Evolutionary conservation across 805 yeast genomes (phyloP).

Genomic region (Zygotorulaspora sp.): DNA sequence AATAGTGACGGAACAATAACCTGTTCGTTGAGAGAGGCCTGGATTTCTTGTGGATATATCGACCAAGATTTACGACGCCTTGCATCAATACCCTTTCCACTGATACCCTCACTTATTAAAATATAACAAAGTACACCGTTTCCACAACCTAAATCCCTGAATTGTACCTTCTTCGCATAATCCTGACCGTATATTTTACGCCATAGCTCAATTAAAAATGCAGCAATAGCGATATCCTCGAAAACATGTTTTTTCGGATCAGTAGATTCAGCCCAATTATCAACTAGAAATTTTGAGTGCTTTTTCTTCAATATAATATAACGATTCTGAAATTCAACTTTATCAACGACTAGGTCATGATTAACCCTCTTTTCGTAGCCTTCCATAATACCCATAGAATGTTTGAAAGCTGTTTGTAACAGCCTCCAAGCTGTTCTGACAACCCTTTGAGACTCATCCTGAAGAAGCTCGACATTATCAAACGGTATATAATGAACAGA

Average conservation of each 20-base stretch:
- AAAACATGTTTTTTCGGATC: slow-evolving; percentile 95
- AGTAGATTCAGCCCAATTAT: slow-evolving; percentile 87
- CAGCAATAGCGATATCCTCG: slow-evolving; percentile 94
- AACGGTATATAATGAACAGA: slow-evolving; percentile 79
- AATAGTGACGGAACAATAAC: slow-evolving; percentile 76
- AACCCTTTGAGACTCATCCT: slow-evolving; percentile 49
- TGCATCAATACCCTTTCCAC: slow-evolving; percentile 85
- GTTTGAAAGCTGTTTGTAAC: slow-evolving; percentile 74
- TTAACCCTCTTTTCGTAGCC: slow-evolving; percentile 87
- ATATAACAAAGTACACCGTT: slow-evolving; percentile 83
- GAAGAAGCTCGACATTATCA: slow-evolving; percentile 33
- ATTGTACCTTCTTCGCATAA: slow-evolving; percentile 44
- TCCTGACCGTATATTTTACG: slow-evolving; percentile 41
- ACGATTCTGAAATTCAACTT: slow-evolving; percentile 75
- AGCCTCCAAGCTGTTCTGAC: slow-evolving; percentile 78
- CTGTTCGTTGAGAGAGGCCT: slow-evolving; percentile 59
- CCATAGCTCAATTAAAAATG: slow-evolving; percentile 89
- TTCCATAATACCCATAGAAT: slow-evolving; percentile 73
- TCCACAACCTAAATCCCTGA: slow-evolving; percentile 92
- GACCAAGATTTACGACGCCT: slow-evolving; percentile 85
- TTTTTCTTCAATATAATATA: slow-evolving; percentile 77
- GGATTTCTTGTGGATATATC: slow-evolving; percentile 63
- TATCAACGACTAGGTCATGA: slow-evolving; percentile 82
- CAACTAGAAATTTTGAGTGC: slow-evolving; percentile 70
- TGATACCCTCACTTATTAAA: slow-evolving; percentile 70